A percentile compares a stretch with the other conserved stretches of the same genome.
Evolutionary conservation across 139 green algal genomes (phyloP).

Genomic region (Picochlorum sp.): DNA sequence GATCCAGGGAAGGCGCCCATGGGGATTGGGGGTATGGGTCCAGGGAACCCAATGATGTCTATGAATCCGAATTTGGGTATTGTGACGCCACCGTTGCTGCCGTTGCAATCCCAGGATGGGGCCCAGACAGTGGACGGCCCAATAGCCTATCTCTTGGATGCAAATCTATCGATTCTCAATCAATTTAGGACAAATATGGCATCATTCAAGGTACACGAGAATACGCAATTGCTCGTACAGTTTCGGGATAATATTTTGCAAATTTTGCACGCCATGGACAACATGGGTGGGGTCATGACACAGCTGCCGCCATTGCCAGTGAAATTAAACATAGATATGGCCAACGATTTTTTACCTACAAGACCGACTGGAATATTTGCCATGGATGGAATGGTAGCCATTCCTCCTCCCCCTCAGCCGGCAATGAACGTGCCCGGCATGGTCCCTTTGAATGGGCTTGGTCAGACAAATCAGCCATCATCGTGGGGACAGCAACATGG

Average conservation of each 20-base stretch:
- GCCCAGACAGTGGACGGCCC: constrained; percentile 9
- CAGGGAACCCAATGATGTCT: constrained; percentile 2
- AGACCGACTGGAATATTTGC: constrained; percentile 7
- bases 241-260: constrained; percentile 76
- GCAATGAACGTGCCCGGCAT: constrained; percentile 28
- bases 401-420: constrained; percentile 19
- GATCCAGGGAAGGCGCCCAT: constrained; percentile 4
- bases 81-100: constrained; percentile 1
- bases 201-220: constrained; percentile 59
- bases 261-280: constrained; percentile 61
- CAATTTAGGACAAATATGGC: constrained; percentile 49
- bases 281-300: constrained; percentile 56
- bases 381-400: constrained; percentile 10
- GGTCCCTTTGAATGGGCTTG: constrained; percentile 19
- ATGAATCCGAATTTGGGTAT: constrained; percentile 4
- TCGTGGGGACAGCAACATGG: background rate
- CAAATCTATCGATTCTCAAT: constrained; percentile 55
- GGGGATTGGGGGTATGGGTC: background rate
- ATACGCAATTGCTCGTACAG: constrained; percentile 68
- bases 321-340: constrained; percentile 56
- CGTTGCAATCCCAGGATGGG: background rate
- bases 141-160: constrained; percentile 37
- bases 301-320: constrained; percentile 80
- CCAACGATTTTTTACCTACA: constrained; percentile 46
- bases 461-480: background rate